These are phyloP conservation scores for Paecilomyces sp. DNA, from an alignment of 2,329 filamentous ascomycete species.

Conservation along the genomic window DNA sequence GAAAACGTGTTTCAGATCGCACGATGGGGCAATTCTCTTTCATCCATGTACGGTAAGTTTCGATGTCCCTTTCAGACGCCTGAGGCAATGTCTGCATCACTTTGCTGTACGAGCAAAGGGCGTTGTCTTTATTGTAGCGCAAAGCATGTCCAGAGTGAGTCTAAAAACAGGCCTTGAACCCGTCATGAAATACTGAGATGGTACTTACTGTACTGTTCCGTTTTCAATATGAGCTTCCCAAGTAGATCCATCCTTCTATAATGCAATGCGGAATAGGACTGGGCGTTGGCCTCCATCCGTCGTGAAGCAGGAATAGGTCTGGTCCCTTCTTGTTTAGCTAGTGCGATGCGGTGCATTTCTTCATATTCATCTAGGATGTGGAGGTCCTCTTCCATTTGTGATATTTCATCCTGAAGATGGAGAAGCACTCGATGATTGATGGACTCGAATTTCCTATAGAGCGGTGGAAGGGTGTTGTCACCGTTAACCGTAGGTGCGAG, in stretches of 20 bases:
- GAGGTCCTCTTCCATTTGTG: constrained; percentile 72
- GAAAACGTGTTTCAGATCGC: constrained; percentile 45
- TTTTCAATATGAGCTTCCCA: constrained; percentile 49
- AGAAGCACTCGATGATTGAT: constrained; percentile 77
- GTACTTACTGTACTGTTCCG: constrained; percentile 54
- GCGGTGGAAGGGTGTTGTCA: constrained; percentile 41
- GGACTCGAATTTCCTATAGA: constrained; percentile 77
- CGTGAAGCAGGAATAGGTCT: constrained; percentile 30
- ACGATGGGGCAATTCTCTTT: constrained; percentile 43
- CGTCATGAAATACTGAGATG: not conserved
- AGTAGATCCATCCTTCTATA: constrained; percentile 48
- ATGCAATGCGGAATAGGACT: constrained; percentile 47
- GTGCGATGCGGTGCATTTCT: constrained; percentile 25
- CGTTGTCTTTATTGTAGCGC: constrained; percentile 24
- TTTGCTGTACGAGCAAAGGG: constrained; percentile 40
- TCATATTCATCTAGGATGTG: constrained; percentile 59
- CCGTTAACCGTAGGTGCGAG: constrained; percentile 22
- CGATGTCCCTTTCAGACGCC: constrained; percentile 42
- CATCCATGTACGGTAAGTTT: constrained; percentile 49
- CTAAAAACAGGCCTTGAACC: not conserved
- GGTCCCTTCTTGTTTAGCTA: constrained; percentile 25
- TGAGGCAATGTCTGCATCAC: constrained; percentile 39
- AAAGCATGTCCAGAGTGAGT: constrained; percentile 1
- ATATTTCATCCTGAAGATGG: constrained; percentile 78
- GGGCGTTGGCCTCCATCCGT: constrained; percentile 37